Conservation (phyloP, 2,329 filamentous ascomycete genomes). For the Thelonectria olida region DNA sequence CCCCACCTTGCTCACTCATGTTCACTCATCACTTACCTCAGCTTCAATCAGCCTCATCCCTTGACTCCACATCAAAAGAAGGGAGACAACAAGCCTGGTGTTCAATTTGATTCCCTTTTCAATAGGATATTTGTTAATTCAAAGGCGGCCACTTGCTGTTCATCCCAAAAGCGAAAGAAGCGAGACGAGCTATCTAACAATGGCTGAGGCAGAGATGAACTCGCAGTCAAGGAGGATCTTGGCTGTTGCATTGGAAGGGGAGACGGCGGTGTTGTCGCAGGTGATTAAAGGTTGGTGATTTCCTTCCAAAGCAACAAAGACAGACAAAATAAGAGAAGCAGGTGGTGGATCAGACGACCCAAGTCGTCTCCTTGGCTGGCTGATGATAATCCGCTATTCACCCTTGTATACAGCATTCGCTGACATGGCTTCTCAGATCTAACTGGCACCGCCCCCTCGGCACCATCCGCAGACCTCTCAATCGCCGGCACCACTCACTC, state of each 20-base stretch:
- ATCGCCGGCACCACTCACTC: slow-evolving; percentile 69
- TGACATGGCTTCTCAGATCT: slow-evolving; percentile 54
- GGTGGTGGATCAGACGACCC: no score
- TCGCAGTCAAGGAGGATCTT: slow-evolving; percentile 59
- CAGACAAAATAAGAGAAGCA: background rate
- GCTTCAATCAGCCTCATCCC: background rate
- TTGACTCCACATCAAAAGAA: no score
- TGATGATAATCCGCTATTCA: background rate
- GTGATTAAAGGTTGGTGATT: slow-evolving; percentile 61
- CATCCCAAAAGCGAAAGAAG: background rate
- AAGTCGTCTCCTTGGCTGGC: background rate
- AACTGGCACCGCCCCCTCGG: slow-evolving; percentile 54
- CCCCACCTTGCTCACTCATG: slow-evolving; percentile 13
- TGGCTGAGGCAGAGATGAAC: slow-evolving; percentile 32
- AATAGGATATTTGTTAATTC: background rate
- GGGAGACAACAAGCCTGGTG: background rate
- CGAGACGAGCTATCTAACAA: background rate
- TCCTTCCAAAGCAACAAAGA: background rate
- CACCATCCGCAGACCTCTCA: slow-evolving; percentile 48
- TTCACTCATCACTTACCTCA: background rate
- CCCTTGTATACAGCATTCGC: background rate
- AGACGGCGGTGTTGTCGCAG: slow-evolving; percentile 55
- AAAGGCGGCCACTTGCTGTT: no score
- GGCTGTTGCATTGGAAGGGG: slow-evolving; percentile 61
- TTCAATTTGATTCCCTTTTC: background rate